Evolutionary conservation across 495 filamentous ascomycete genomes (phyloP).

Genomic region (Penicillium verhagenii): DNA sequence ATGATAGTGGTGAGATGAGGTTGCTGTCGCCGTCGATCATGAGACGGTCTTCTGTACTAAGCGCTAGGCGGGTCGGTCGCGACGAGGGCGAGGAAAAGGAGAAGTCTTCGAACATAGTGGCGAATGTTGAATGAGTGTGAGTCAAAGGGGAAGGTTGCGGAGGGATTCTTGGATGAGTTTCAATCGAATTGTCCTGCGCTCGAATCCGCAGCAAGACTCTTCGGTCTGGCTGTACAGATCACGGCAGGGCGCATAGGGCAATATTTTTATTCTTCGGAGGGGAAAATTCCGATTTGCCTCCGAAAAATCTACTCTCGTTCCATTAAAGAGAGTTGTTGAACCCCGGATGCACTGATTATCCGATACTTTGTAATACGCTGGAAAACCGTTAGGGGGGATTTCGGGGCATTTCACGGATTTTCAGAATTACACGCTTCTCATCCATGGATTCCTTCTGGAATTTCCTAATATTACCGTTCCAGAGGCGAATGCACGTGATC

Average conservation of each 20-base stretch:
- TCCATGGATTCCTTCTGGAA: neutral
- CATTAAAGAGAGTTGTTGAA: neutral
- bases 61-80: conserved; percentile 29
- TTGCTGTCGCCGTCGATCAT: conserved; percentile 41
- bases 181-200: conserved; percentile 5
- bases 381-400: neutral
- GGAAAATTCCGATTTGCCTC: conserved; percentile 14
- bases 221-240: conserved; percentile 3
- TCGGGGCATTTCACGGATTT: no score
- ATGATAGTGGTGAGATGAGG: conserved; percentile 45
- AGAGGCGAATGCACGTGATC: conserved; percentile 17
- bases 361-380: neutral
- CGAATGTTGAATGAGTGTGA: conserved; percentile 4
- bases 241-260: conserved; percentile 4
- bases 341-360: neutral
- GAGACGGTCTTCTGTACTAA: conserved; percentile 40
- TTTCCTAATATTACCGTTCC: neutral
- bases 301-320: neutral
- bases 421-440: neutral
- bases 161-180: neutral
- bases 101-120: conserved; percentile 48
- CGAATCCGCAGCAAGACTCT: conserved; percentile 15
- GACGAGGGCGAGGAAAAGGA: conserved; percentile 46
- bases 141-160: neutral
- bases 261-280: neutral